Percentiles rank a stretch among this genome's conserved stretches.
Conservation (phyloP, 129 eudicot genomes). For the Kitagawia praeruptora region DNA sequence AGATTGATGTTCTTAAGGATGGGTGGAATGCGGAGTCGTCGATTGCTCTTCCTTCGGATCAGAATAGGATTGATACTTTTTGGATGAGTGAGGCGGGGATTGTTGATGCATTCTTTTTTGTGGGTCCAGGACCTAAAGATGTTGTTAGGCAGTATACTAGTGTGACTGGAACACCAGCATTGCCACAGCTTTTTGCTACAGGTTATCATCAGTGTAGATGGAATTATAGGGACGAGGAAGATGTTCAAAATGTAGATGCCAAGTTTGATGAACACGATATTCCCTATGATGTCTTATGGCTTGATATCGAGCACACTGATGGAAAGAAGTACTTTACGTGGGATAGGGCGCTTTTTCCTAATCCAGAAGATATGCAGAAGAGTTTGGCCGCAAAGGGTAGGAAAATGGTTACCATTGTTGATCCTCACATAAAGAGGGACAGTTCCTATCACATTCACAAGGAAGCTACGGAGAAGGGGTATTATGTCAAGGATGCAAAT, state of each 20-base stretch:
- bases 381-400: constrained; percentile 83
- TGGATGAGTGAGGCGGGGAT: constrained; percentile 99
- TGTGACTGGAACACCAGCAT: constrained; percentile 71
- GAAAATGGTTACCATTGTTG: constrained; percentile 91
- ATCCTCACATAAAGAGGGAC: constrained; percentile 92
- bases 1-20: constrained; percentile 88
- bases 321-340: constrained; percentile 95
- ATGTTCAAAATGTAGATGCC: constrained; percentile 70
- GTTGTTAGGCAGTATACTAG: constrained; percentile 79
- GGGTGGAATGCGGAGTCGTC: constrained; percentile 73
- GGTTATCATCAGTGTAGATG: constrained; percentile 98
- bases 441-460: constrained; percentile 70
- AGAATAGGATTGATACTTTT: constrained; percentile 70
- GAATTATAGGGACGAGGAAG: constrained; percentile 97
- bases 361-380: constrained; percentile 91
- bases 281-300: constrained; percentile 97
- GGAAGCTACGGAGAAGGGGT: constrained; percentile 79
- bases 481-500: constrained; percentile 80
- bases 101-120: constrained; percentile 78
- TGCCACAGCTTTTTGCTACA: constrained; percentile 87
- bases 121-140: constrained; percentile 89
- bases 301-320: constrained; percentile 91
- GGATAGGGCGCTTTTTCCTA: constrained; percentile 77
- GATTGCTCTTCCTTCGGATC: constrained; percentile 48
- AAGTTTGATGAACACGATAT: constrained; percentile 90